Conservation (phyloP, 140 eudicot genomes). For the Senecio squalidus region DNA sequence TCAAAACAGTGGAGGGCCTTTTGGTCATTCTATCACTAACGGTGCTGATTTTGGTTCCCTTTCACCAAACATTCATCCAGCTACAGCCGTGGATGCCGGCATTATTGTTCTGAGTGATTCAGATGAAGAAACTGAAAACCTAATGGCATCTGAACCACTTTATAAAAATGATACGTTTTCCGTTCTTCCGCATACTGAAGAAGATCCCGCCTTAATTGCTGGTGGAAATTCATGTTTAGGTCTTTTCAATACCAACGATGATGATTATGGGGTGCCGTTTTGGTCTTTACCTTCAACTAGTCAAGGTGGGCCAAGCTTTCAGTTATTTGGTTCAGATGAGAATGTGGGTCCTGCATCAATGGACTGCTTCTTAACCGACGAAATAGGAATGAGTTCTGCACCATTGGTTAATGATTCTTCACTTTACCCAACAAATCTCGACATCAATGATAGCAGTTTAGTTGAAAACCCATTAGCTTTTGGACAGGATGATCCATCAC, state of each 20-base stretch:
- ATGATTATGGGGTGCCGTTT: slow-evolving; percentile 57
- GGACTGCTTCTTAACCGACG: slow-evolving; percentile 54
- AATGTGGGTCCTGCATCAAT: slow-evolving; percentile 49
- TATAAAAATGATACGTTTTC: slow-evolving; percentile 30
- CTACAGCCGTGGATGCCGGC: slow-evolving; percentile 43
- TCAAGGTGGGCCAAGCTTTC: slow-evolving; percentile 72
- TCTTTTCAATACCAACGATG: slow-evolving; percentile 47
- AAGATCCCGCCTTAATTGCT: slow-evolving; percentile 42
- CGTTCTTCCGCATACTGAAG: slow-evolving; percentile 44
- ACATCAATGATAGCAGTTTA: slow-evolving; percentile 49
- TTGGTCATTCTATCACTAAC: slow-evolving; percentile 48
- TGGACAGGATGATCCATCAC: slow-evolving; percentile 82
- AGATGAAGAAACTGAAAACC: slow-evolving; percentile 64
- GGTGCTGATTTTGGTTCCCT: slow-evolving; percentile 64
- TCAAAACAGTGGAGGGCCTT: slow-evolving; percentile 62
- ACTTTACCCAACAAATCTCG: slow-evolving; percentile 36
- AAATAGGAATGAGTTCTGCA: slow-evolving; percentile 54
- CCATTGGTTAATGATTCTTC: slow-evolving; percentile 45
- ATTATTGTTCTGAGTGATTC: slow-evolving; percentile 82
- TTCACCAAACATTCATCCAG: slow-evolving; percentile 45
- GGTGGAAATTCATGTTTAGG: slow-evolving; percentile 61
- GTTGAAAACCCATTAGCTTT: slow-evolving; percentile 75
- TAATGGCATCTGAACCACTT: slow-evolving; percentile 36
- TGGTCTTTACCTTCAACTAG: slow-evolving; percentile 79
- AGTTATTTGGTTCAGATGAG: slow-evolving; percentile 72